Evolutionary conservation across 1,139 yeast species (phyloP).

Genomic region (Yamadazyma aaseri): DNA sequence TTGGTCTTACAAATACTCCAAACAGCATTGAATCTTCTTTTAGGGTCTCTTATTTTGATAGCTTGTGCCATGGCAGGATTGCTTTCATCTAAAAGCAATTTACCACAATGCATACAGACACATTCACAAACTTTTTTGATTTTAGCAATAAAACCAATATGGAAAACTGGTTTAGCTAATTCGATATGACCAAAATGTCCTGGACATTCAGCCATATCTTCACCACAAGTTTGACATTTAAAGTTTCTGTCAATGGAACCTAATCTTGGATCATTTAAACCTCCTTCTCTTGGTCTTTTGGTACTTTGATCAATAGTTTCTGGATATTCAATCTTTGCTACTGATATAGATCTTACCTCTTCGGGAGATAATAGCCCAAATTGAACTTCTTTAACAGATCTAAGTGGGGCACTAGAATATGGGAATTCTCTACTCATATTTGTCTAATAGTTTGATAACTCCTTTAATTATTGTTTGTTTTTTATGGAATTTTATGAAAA

Average conservation of each 20-base stretch:
- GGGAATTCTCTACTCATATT: slow-evolving; percentile 66
- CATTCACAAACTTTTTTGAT: slow-evolving; percentile 95
- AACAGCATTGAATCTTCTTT: slow-evolving; percentile 93
- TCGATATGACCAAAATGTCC: slow-evolving; percentile 99
- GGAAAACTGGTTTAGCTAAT: slow-evolving; percentile 96
- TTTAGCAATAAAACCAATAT: slow-evolving; percentile 90
- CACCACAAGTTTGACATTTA: slow-evolving; percentile 98
- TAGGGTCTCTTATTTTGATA: slow-evolving; percentile 85
- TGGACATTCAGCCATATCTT: slow-evolving; percentile 98
- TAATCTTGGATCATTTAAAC: slow-evolving; percentile 92
- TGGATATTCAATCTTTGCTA: slow-evolving; percentile 95
- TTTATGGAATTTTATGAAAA: background rate
- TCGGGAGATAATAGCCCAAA: slow-evolving; percentile 98
- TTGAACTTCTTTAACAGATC: slow-evolving; percentile 96
- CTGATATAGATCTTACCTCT: slow-evolving; percentile 94
- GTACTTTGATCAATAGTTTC: slow-evolving; percentile 99
- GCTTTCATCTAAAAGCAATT: slow-evolving; percentile 80
- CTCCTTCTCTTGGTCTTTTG: slow-evolving; percentile 93
- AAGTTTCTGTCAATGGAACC: slow-evolving; percentile 97
- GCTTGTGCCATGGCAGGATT: slow-evolving; percentile 89
- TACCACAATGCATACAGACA: slow-evolving; percentile 98
- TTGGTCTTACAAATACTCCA: slow-evolving; percentile 91
- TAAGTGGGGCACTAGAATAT: slow-evolving; percentile 95
- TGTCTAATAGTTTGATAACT: slow-evolving; percentile 2
- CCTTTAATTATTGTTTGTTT: slow-evolving; percentile 5